Evolutionary conservation across 495 filamentous ascomycete genomes (phyloP), one percentile per base, ranked within the genome.

Genomic region (Podospora fimiseda): DNA sequence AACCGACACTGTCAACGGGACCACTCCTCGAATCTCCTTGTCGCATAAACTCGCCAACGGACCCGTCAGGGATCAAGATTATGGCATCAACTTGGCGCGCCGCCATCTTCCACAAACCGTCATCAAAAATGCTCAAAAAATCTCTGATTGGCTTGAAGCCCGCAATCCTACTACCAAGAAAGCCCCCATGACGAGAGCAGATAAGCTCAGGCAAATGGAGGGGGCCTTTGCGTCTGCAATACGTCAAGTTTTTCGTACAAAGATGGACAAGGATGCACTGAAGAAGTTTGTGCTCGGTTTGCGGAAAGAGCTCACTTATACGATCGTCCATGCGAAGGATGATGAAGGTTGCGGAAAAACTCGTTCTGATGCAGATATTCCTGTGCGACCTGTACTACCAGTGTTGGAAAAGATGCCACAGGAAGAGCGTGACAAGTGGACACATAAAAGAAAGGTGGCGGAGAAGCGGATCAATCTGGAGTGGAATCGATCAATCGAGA

Each of bases 181-280:
- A 73, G 71, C 5, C 72, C 75, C 30, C 70, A 76, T 7, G 63
- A 86, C 21, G 63, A 77, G 8, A n/a, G 30, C 38, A 1, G 8
- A 15, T 13, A 57, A 50, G 1, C 48, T 54, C 11, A 60, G 55
- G 23, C 91, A 85, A 51, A 61, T 96, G 16, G 70, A 95, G 5
- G 72, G 94, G 16, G 83, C 79, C 22, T 65, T 98, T 33, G 78
- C 82, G 19, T 88, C 93, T 57, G 81, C 86, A 45, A 71, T 96
- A n/a, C 59, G 80, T 13, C 85, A 94, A 52, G 85, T 87, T 0
- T 93, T 95, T n/a, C n/a, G n/a, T n/a, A n/a, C n/a, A n/a, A n/a
- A n/a, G n/a, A n/a, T n/a, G n/a, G n/a, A n/a, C n/a, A n/a, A n/a
- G n/a, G n/a, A n/a, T n/a, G n/a, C n/a, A n/a, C n/a, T n/a, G n/a